Base-by-base conservation (phyloP, 1,284 basidiomycete genomes). In the Cutaneotrichosporon sp. region DNA sequence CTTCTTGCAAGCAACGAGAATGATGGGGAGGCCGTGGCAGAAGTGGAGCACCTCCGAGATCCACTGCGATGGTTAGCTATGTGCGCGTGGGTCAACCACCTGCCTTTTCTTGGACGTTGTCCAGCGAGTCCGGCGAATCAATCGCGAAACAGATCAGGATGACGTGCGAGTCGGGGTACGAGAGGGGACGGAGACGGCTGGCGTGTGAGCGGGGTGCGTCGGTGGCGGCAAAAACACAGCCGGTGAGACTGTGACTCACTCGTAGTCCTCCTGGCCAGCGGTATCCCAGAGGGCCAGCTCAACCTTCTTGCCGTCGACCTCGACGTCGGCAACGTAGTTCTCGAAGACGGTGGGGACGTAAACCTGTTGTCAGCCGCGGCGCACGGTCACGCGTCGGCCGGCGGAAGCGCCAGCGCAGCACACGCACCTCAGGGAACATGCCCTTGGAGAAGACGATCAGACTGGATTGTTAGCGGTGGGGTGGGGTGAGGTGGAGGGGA, bases 281-380 rank as follows among this genome's bases (percentile, higher is more conserved):
- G 92, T 95, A 89, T 95, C 92, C 92, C 92, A 95, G 67, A 95
- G 83, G 31, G 92, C 92, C 67, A 95, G 84, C 80, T 95, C 92
- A 70, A 95, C 90, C 79, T 91, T 89, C 81, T 92, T 93, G 69
- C 89, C 89, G 74, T 92, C 91, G 60, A 93, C 91, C 79, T 92
- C 90, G 62, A 93, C 90, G 78, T 92, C 90, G 68, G 89, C 89
- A 56, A 92, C 91, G 73, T 92, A 83, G 74, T 82, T 83, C 82
- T 95, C 92, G 70, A 95, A 95, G 54, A 95, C 92, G 63, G 92
- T 95, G 50, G 92, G 92, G 66, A 94, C 89, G 78, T 94, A 94
- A 68, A 92, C 91, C 89, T 93, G 71, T 24, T 53, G 58, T 55
- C 55, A 65, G 67, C 50, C 57, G 66, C 55, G 62, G 57, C 49